These are phyloP conservation scores for Spathaspora hagerdaliae DNA, from an alignment of 805 yeast genomes.

Conservation along the genomic window DNA sequence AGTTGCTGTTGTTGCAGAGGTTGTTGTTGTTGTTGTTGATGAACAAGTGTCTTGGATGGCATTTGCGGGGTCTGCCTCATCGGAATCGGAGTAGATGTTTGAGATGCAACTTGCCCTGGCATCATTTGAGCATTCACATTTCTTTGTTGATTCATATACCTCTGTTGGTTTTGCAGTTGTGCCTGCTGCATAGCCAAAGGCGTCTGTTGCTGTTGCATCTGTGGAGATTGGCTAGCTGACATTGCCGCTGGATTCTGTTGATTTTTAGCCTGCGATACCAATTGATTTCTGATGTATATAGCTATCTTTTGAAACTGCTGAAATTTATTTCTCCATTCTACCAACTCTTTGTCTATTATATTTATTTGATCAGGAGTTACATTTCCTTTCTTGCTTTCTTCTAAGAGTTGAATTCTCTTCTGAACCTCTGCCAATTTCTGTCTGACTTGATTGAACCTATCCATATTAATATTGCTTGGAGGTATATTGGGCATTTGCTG, in stretches of 20 bases:
- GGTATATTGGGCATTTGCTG: constrained; percentile 9
- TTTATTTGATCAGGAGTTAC: constrained; percentile 43
- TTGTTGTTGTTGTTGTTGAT: constrained; percentile 1
- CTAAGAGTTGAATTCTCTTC: constrained; percentile 47
- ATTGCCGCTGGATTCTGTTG: constrained; percentile 8
- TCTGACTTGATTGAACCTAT: constrained; percentile 41
- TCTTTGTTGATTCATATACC: neutral
- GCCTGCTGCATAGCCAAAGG: neutral
- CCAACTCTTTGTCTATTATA: constrained; percentile 46
- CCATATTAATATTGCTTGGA: constrained; percentile 27
- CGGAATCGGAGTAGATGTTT: constrained; percentile 8
- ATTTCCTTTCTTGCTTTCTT: constrained; percentile 41
- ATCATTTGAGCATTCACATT: neutral
- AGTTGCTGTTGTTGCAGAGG: neutral
- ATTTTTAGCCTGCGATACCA: constrained; percentile 27
- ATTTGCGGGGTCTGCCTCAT: constrained; percentile 9
- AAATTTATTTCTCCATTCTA: constrained; percentile 42
- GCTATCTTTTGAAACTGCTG: constrained; percentile 51
- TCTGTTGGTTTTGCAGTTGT: constrained; percentile 4
- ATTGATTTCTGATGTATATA: constrained; percentile 40
- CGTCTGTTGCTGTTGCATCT: constrained; percentile 5
- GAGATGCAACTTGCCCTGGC: constrained; percentile 5
- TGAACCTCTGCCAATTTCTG: constrained; percentile 47
- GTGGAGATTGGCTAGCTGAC: constrained; percentile 3
- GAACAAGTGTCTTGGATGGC: neutral